phyloP scores from a whole-genome alignment of 257 asterid genomes.

The Cruciata laevipes region DNA sequence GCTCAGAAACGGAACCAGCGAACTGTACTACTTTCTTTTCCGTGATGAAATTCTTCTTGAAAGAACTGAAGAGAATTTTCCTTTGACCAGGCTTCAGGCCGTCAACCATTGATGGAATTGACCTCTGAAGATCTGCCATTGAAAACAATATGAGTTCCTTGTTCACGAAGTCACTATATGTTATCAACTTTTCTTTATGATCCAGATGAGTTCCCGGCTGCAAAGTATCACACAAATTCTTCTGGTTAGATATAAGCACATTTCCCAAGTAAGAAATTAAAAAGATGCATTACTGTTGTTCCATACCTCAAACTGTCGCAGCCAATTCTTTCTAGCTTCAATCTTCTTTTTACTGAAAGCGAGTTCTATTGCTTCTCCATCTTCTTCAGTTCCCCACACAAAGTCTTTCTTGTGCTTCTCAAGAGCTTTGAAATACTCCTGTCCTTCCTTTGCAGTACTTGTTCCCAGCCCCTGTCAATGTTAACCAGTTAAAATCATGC shows the following conservation, averaged over 20 bases:
- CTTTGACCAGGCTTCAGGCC: slow-evolving; percentile 98
- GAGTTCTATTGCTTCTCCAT: slow-evolving; percentile 82
- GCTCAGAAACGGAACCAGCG: slow-evolving; percentile 96
- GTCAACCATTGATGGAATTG: slow-evolving; percentile 98
- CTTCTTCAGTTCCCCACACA: slow-evolving; percentile 69
- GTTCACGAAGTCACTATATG: slow-evolving; percentile 83
- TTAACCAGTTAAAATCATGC: background rate
- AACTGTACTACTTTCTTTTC: slow-evolving; percentile 93
- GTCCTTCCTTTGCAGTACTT: slow-evolving; percentile 78
- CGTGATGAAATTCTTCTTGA: slow-evolving; percentile 76
- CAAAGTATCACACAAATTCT: slow-evolving; percentile 14
- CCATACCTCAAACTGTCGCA: slow-evolving; percentile 79
- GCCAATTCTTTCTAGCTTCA: slow-evolving; percentile 94
- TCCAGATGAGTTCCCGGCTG: slow-evolving; percentile 96
- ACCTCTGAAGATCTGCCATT: slow-evolving; percentile 90
- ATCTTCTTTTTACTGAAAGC: slow-evolving; percentile 98
- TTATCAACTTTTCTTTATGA: slow-evolving; percentile 55
- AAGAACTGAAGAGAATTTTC: slow-evolving; percentile 86
- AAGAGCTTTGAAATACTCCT: slow-evolving; percentile 82
- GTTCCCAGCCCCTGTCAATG: slow-evolving; percentile 79
- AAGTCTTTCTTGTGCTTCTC: slow-evolving; percentile 83
- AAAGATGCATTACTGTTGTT: background rate
- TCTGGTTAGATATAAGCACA: background rate
- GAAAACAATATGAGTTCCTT: slow-evolving; percentile 94
- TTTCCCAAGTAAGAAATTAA: background rate